These are phyloP conservation scores for Hippophae tibetana DNA, from an alignment of 306 rosid genomes.

Conservation along the genomic window DNA sequence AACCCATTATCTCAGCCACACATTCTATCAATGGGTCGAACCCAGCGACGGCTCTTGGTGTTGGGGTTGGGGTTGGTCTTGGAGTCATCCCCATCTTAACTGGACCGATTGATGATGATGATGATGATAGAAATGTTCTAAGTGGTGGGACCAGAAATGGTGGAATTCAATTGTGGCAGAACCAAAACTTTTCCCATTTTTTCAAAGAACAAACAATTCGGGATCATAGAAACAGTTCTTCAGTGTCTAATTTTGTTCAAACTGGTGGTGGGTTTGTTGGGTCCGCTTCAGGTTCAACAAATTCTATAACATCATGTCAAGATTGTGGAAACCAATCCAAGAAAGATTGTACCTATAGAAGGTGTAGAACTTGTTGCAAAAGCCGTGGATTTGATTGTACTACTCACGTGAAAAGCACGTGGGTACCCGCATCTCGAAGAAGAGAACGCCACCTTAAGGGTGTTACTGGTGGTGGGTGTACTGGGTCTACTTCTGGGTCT, in stretches of 20 bases:
- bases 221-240: constrained; percentile 19
- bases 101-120: constrained; percentile 4
- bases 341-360: constrained; percentile 70
- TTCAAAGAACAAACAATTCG: constrained; percentile 37
- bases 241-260: constrained; percentile 25
- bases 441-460: constrained; percentile 65
- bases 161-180: constrained; percentile 87
- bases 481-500: too few species aligned
- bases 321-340: constrained; percentile 97
- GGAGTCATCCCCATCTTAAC: constrained; percentile 12
- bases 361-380: constrained; percentile 91
- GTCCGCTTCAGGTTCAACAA: constrained; percentile 27
- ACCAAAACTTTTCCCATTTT: constrained; percentile 34
- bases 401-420: constrained; percentile 92
- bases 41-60: constrained; percentile 74
- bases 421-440: constrained; percentile 90
- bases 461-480: not conserved
- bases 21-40: constrained; percentile 35
- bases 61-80: constrained; percentile 65
- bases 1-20: constrained; percentile 31
- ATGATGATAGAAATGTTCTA: not conserved
- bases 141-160: constrained; percentile 19
- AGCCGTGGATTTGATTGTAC: constrained; percentile 84
- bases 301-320: constrained; percentile 34
- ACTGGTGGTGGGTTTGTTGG: constrained; percentile 19